phyloP scores from a whole-genome alignment of 2,329 filamentous ascomycete species.

The Camptophora hylomeconis region DNA sequence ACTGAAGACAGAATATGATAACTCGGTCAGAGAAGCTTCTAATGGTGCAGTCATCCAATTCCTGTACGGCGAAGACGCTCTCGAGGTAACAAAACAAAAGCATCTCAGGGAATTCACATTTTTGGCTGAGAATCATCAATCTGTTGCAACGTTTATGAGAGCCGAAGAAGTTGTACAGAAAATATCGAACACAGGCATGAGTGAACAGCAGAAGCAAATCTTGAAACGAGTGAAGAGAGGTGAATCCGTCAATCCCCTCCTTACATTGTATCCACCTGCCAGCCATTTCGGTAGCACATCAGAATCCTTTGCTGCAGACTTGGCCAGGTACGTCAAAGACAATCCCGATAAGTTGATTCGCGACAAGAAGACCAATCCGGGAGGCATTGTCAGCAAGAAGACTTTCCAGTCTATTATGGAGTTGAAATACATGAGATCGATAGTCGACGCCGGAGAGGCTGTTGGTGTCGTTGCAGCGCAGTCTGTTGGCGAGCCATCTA shows the following conservation, averaged over 20 bases:
- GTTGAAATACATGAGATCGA: slow-evolving; percentile 81
- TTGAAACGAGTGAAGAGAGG: slow-evolving; percentile 51
- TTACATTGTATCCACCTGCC: slow-evolving; percentile 60
- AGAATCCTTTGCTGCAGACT: slow-evolving; percentile 64
- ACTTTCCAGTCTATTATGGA: slow-evolving; percentile 74
- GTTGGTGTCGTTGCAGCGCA: slow-evolving; percentile 95
- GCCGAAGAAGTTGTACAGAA: slow-evolving; percentile 36
- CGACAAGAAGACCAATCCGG: slow-evolving; percentile 42
- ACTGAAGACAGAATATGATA: slow-evolving; percentile 81
- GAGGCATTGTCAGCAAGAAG: slow-evolving; percentile 47
- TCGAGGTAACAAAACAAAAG: slow-evolving; percentile 88
- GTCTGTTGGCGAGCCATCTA: slow-evolving; percentile 92
- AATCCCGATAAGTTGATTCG: slow-evolving; percentile 53
- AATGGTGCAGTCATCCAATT: slow-evolving; percentile 93
- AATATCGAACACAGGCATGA: slow-evolving; percentile 7
- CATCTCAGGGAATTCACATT: slow-evolving; percentile 87
- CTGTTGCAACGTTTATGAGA: slow-evolving; percentile 63
- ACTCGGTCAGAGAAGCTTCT: slow-evolving; percentile 72
- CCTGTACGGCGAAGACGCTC: slow-evolving; percentile 87
- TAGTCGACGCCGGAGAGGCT: slow-evolving; percentile 90
- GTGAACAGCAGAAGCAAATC: slow-evolving; percentile 33
- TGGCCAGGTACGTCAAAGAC: slow-evolving; percentile 62
- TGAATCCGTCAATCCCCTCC: slow-evolving; percentile 61
- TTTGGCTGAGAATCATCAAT: slow-evolving; percentile 71
- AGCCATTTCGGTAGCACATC: slow-evolving; percentile 76